phyloP scores from a whole-genome alignment of 805 yeast species.

The Candida boleticola region DNA sequence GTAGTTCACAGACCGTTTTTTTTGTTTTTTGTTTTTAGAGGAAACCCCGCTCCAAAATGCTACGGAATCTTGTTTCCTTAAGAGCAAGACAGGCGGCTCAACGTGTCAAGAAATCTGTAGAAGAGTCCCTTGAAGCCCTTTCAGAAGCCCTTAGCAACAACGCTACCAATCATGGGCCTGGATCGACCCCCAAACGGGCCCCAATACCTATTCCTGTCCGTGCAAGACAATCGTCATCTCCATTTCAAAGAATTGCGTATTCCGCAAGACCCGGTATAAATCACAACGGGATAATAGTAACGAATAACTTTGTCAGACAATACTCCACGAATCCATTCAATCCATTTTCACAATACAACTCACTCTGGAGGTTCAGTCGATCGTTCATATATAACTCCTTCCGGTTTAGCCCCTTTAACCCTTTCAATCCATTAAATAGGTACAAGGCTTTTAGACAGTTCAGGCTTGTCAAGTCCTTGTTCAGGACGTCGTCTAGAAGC shows the following conservation, averaged over 20 bases:
- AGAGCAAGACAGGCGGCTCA: slow-evolving; percentile 1
- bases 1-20: too few relatives aligned
- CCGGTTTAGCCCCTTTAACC: slow-evolving; percentile 2
- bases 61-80: slow-evolving; percentile 2
- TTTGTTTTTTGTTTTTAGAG: too few relatives aligned
- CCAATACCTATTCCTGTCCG: slow-evolving; percentile 2
- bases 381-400: not conserved
- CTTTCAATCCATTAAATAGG: slow-evolving; percentile 4
- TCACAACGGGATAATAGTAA: not conserved
- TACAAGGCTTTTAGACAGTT: slow-evolving; percentile 1
- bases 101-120: slow-evolving; percentile 1
- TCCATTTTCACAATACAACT: not conserved
- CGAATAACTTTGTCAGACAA: not conserved
- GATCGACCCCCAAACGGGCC: not conserved
- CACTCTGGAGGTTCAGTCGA: not conserved
- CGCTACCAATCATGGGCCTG: not conserved
- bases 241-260: slow-evolving; percentile 1
- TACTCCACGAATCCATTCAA: slow-evolving; percentile 5
- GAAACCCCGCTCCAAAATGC: slow-evolving; percentile 2
- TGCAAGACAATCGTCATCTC: not conserved
- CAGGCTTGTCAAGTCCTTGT: not conserved
- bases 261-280: not conserved
- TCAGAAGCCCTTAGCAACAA: slow-evolving; percentile 1
- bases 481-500: not conserved
- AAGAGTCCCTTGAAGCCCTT: slow-evolving; percentile 3